Conservation (phyloP, 1,139 yeast species). For the Yamadazyma atlantica region DNA sequence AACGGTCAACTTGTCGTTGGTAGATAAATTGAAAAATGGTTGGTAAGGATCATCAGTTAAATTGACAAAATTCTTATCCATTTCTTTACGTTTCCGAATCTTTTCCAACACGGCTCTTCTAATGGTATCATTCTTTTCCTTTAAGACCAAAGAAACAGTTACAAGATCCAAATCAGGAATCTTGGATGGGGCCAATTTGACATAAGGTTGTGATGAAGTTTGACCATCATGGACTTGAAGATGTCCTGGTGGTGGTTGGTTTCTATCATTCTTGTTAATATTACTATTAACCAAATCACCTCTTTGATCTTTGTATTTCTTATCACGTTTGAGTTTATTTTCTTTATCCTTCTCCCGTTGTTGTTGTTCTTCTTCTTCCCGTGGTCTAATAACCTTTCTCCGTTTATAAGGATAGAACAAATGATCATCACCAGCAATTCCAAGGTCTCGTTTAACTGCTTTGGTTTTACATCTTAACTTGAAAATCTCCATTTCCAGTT, state of each 20-base stretch:
- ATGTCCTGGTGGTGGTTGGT: conserved; percentile 2
- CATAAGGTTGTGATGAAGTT: conserved; percentile 69
- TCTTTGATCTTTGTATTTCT: conserved; percentile 16
- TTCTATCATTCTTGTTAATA: conserved; percentile 5
- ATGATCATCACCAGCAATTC: conserved; percentile 83
- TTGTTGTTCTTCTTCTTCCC: conserved; percentile 39
- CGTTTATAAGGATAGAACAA: conserved; percentile 78
- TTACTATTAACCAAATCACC: conserved; percentile 1
- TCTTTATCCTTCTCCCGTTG: conserved; percentile 29
- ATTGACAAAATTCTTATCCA: conserved; percentile 76
- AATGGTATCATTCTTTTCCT: conserved; percentile 77
- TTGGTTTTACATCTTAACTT: conserved; percentile 72
- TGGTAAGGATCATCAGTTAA: conserved; percentile 88
- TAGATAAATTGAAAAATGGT: conserved; percentile 75
- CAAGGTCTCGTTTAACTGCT: conserved; percentile 68
- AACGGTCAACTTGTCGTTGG: conserved; percentile 44
- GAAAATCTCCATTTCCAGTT: conserved; percentile 63
- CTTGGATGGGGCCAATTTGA: conserved; percentile 83
- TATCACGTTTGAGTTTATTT: conserved; percentile 23
- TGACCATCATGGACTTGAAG: conserved; percentile 8
- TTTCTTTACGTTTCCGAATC: conserved; percentile 67
- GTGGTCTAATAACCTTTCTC: conserved; percentile 50
- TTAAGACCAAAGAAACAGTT: conserved; percentile 73
- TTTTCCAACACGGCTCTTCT: conserved; percentile 81
- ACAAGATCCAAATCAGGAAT: conserved; percentile 90